phyloP scores from a whole-genome alignment of 2,329 filamentous ascomycete species.

The Cylindrodendrum hubeiense region DNA sequence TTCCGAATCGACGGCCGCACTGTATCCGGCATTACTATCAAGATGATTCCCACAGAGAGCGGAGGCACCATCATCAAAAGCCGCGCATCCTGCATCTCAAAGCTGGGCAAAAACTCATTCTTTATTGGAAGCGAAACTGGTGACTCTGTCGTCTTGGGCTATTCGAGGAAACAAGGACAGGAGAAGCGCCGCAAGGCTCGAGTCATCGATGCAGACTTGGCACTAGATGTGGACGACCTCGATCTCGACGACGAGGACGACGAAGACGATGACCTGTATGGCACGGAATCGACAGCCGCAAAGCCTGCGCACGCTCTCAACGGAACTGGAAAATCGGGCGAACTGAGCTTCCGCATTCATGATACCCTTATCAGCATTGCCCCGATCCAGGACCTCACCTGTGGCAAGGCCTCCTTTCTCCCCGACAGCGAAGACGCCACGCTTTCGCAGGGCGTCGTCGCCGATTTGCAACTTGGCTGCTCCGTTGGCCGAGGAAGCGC shows the following conservation, averaged over 20 bases:
- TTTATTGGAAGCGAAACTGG: constrained; percentile 89
- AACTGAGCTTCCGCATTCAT: constrained; percentile 80
- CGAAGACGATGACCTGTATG: constrained; percentile 71
- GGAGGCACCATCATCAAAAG: constrained; percentile 73
- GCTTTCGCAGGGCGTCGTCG: constrained; percentile 60
- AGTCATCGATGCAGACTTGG: constrained; percentile 65
- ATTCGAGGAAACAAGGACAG: constrained; percentile 75
- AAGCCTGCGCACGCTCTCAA: constrained; percentile 59
- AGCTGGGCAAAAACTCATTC: constrained; percentile 75
- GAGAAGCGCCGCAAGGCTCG: constrained; percentile 75
- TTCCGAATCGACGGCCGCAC: constrained; percentile 93
- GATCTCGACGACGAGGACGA: constrained; percentile 73
- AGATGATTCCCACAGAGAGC: constrained; percentile 70
- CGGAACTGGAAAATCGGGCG: constrained; percentile 65
- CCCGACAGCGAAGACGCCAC: constrained; percentile 60
- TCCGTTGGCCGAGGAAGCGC: constrained; percentile 74
- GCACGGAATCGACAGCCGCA: constrained; percentile 73
- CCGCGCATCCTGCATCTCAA: constrained; percentile 76
- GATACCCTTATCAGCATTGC: constrained; percentile 83
- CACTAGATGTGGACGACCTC: constrained; percentile 63
- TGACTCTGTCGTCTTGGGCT: constrained; percentile 85
- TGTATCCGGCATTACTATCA: constrained; percentile 87
- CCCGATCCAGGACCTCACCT: constrained; percentile 80
- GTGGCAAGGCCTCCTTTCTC: constrained; percentile 68
- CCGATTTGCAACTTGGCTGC: constrained; percentile 70